Base-by-base conservation (phyloP, 176 grass and related monocot genomes). In the Hordeum marinum region DNA sequence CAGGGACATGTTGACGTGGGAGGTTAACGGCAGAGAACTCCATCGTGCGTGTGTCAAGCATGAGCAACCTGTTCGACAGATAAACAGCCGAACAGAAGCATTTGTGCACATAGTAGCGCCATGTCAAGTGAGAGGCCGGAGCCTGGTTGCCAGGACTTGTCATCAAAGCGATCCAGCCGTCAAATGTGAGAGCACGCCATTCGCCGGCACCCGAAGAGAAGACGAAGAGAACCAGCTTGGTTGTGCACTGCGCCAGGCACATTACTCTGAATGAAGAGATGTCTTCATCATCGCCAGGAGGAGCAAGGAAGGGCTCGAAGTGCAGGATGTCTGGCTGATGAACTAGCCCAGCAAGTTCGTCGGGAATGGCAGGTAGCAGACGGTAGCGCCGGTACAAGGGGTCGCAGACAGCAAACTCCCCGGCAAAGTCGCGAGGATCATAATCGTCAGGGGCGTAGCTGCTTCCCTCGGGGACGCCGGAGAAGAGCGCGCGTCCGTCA, bases 301-400 rank as follows among this genome's bases (percentile, higher is more conserved):
- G 84, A 29, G 48, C 66, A 26, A 86, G 76, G 54, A 86, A 80
- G 13, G 75, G 17, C 20, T 85, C 63, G 35, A 68, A 57, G 43
- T 29, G 4, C 4, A 39, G 5, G 1, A 66, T 39, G 23, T 67
- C 43, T 0, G 61, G n/a, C 35, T n/a, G 36, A 20, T 70, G 6
- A 4, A 70, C 63, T 21, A 20, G 10, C 12, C 29, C 66, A 2
- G 65, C 25, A 11, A 86, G 50, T 15, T 80, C 32, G 2, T 4
- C 32, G 10, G 85, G 78, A 11, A 75, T 65, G 21, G 42, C 6
- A 3, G 59, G 78, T 4, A 87, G 29, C 23, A 72, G 24, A 15
- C 25, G 4, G 70, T 59, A 67, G 46, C 79, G 42, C n/a, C 23
- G 40, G 29, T 54, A 27, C 68, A 81, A 8, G 32, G 60, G 59